A percentile compares a stretch with the other conserved stretches of the same genome.
phyloP scores from a whole-genome alignment of 805 yeast genomes.

The Blastobotrys mokoenaii region DNA sequence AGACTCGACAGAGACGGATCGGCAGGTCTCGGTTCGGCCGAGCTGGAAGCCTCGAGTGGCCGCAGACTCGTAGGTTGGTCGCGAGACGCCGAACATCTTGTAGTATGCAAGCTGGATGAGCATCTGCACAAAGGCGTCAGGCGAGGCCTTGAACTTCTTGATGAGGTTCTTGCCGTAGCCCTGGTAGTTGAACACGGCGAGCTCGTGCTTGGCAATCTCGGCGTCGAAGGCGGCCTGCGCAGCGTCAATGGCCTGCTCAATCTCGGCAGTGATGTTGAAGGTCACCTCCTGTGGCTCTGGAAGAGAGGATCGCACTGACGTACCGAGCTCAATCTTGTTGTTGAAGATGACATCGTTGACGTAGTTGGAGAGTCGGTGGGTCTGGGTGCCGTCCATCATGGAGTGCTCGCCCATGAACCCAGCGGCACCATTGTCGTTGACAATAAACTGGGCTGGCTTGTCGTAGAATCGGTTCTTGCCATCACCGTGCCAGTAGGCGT shows the following conservation, averaged over 20 bases:
- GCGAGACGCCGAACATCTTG: constrained; percentile 66
- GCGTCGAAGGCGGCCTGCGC: constrained; percentile 52
- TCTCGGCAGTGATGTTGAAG: constrained; percentile 49
- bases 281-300: constrained; percentile 29
- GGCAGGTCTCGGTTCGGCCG: constrained; percentile 92
- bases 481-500: constrained; percentile 90
- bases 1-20: constrained; percentile 71
- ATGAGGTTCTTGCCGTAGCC: constrained; percentile 83
- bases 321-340: constrained; percentile 34
- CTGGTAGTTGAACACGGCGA: constrained; percentile 69
- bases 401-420: constrained; percentile 97
- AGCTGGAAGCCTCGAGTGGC: constrained; percentile 81
- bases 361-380: constrained; percentile 75
- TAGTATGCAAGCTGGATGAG: constrained; percentile 83
- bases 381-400: constrained; percentile 97
- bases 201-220: constrained; percentile 59
- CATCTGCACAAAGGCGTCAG: constrained; percentile 91
- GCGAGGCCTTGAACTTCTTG: constrained; percentile 77
- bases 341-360: constrained; percentile 50
- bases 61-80: constrained; percentile 95
- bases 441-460: constrained; percentile 80
- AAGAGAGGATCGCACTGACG: constrained; percentile 8
- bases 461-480: constrained; percentile 87
- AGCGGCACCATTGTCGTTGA: constrained; percentile 74
- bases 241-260: constrained; percentile 40